phyloP scores from a whole-genome alignment of 2,329 filamentous ascomycete species.

The Albophoma yamanashiensis region DNA sequence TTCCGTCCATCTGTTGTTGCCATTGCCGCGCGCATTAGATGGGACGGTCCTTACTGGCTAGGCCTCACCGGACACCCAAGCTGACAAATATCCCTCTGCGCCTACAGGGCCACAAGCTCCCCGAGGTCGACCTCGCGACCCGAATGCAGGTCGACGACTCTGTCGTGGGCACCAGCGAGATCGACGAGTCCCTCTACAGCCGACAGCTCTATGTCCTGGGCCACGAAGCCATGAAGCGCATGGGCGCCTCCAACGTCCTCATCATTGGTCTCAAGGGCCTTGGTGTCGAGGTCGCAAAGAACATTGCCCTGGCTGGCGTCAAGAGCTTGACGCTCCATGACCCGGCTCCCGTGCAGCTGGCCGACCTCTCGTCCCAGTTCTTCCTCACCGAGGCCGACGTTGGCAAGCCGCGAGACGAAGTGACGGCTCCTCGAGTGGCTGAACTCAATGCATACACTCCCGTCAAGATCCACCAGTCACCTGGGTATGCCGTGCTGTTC shows the following conservation, averaged over 20 bases:
- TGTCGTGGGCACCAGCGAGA: constrained; percentile 43
- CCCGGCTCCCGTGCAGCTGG: constrained; percentile 69
- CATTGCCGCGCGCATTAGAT: neutral
- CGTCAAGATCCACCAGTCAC: constrained; percentile 61
- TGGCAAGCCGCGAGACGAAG: constrained; percentile 79
- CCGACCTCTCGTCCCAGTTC: constrained; percentile 94
- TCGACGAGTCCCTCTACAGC: constrained; percentile 66
- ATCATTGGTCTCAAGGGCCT: constrained; percentile 86
- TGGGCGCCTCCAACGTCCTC: constrained; percentile 91
- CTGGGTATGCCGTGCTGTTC: constrained; percentile 27
- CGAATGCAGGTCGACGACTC: constrained; percentile 56
- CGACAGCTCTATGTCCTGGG: constrained; percentile 62
- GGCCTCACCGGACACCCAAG: neutral
- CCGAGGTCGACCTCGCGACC: constrained; percentile 52
- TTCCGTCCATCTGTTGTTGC: neutral
- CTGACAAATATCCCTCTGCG: constrained; percentile 6
- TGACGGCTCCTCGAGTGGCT: constrained; percentile 79
- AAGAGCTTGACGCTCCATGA: constrained; percentile 95
- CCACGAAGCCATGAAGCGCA: constrained; percentile 92
- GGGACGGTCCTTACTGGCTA: neutral
- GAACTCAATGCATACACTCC: constrained; percentile 97
- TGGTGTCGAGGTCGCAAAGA: constrained; percentile 97
- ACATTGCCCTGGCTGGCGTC: constrained; percentile 93
- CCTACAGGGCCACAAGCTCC: constrained; percentile 38
- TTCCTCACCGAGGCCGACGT: constrained; percentile 84